Evolutionary conservation across 2,329 filamentous ascomycete genomes (phyloP), one percentile per base, ranked within the genome.

Genomic region (Fusarium sp.): DNA sequence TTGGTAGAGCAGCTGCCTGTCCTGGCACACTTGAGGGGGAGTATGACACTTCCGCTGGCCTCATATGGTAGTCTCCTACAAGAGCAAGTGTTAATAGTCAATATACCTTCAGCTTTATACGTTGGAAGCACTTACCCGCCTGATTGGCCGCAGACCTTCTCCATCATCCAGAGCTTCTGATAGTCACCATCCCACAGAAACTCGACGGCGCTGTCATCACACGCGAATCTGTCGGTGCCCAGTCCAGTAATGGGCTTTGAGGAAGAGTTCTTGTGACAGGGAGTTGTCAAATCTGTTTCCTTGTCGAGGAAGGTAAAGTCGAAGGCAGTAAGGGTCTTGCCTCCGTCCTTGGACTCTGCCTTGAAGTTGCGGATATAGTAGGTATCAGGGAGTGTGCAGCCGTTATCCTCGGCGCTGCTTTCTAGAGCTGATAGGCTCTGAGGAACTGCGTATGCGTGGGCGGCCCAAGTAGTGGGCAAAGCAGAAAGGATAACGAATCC

Each of bases 211-310:
- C 51, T 11, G 70, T 83, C 72, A 42, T 83, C 79, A 70, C 84
- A 86, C 20, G 79, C 72, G 55, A 79, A 86, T 37, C 83, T 77
- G 11, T 78, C 71, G 3, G 77, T 74, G 9, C 64, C 61, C 31
- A 55, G 55, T 8, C 62, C 46, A 8, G 30, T 36, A 13, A 70
- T 56, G 10, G 81, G 77, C 36, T 67, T 67, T 4, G 83, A 84
- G 8, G 78, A 79, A 18, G 78, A 76, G 72, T 86, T 83, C 72
- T 78, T 80, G 37, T 78, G 74, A 75, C 84, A 86, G 2, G 65
- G 61, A 11, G 83, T 83, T n/a, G 73, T 71, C 47, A 83, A 72
- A 4, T 71, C 66, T 18, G 82, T 84, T n/a, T 70, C 74, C 12
- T 72, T 47, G 68, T 85, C 82, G 38, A 72, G 51, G 73, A 80